These are phyloP conservation scores for Penstemon davidsonii DNA, from an alignment of 257 asterid species.

Conservation along the genomic window DNA sequence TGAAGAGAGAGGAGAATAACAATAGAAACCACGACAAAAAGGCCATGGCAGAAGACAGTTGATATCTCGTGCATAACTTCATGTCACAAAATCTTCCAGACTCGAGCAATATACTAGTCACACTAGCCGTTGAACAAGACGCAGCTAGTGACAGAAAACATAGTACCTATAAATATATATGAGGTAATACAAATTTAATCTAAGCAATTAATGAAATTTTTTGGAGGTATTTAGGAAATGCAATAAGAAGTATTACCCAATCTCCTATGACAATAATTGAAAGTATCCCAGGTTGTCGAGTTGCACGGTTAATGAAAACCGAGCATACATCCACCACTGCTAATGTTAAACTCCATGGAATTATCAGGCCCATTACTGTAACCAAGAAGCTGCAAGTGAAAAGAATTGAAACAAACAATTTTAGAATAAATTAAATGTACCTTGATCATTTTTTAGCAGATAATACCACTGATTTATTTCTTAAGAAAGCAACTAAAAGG, in stretches of 20 bases:
- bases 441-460: no score
- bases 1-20: conserved; percentile 71
- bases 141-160: conserved; percentile 81
- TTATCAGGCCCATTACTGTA: conserved; percentile 78
- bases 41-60: conserved; percentile 85
- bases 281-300: conserved; percentile 57
- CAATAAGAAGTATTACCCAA: conserved; percentile 50
- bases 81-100: conserved; percentile 54
- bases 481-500: no score
- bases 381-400: conserved; percentile 68
- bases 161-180: conserved; percentile 43
- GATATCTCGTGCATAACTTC: conserved; percentile 70
- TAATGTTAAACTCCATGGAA: conserved; percentile 91
- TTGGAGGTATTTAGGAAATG: not conserved
- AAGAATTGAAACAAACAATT: conserved; percentile 10
- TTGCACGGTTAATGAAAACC: conserved; percentile 58
- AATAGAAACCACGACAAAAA: conserved; percentile 84
- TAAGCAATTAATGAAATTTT: no score
- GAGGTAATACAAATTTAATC: no score
- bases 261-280: conserved; percentile 71
- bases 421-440: no score
- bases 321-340: conserved; percentile 77
- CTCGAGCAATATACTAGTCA: conserved; percentile 56
- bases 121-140: conserved; percentile 83
- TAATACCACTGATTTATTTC: no score